Evolutionary conservation across 352 stramenopile genomes (phyloP), one percentile per base, ranked within the genome.

Genomic region (Phytophthora melonis): DNA sequence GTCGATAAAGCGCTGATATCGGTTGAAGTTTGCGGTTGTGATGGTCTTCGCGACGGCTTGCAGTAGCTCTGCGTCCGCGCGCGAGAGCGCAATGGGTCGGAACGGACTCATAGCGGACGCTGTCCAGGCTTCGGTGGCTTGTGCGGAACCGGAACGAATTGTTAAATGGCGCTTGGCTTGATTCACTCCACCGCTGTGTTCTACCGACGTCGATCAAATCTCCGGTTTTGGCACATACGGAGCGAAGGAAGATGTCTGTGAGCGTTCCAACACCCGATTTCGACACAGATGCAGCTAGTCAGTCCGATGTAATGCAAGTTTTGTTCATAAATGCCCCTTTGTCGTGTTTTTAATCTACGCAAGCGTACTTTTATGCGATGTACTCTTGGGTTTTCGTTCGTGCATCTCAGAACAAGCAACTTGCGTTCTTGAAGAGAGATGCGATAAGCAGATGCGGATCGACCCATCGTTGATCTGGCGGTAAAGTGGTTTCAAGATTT

Each of bases 1-100:
- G 3, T 45, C 43, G 9, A 32, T 49, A 54, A 77, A 79, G 23
- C 63, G 52, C 58, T 78, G 60, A 65, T 86, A 86, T 2, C 77
- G 58, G 10, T 72, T 71, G 25, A 81, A 43, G 36, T 77, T 79
- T 54, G 79, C 75, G 16, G 59, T 30, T 13, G 83, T 52, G 21
- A 84, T 72, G 4, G 49, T 72, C 25, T 73, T 70, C n/a, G 80
- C 50, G 6, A 84, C 49, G 34, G 34, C 57, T 47, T 75, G 62
- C 0, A 88, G 61, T 23, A 80, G 49, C 1, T 45, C 47, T 18
- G 32, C 57, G 54, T 79, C 72, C 13, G 49, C 54, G 10, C 55
- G 34, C 11, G 62, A 71, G 25, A 88, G 66, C 21, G 55, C 56
- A 5, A 84, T 59, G 18, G 49, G 25, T n/a, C 39, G 49, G 47